Percentiles rank a stretch among this genome's conserved stretches.
These are phyloP conservation scores for Penicillium diatomitis DNA, from an alignment of 495 filamentous ascomycete genomes.

Conservation along the genomic window DNA sequence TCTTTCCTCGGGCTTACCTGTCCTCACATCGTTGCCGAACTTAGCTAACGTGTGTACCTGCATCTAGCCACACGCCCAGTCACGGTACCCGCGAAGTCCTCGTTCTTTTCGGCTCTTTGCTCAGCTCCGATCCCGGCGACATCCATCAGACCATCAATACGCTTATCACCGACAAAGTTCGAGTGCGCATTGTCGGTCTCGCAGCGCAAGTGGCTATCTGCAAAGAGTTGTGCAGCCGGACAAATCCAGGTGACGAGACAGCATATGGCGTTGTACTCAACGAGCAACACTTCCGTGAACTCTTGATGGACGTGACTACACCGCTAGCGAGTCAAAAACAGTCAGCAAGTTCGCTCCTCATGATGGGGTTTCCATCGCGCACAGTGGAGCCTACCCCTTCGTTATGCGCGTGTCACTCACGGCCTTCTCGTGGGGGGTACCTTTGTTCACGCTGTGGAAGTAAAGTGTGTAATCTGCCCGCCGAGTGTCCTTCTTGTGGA, in stretches of 20 bases:
- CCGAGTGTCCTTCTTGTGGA: slow-evolving; percentile 82
- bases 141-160: slow-evolving; percentile 81
- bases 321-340: slow-evolving; percentile 71
- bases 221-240: slow-evolving; percentile 73
- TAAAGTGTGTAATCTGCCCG: slow-evolving; percentile 88
- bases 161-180: slow-evolving; percentile 71
- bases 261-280: slow-evolving; percentile 78
- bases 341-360: slow-evolving; percentile 67
- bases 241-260: slow-evolving; percentile 69
- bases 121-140: slow-evolving; percentile 86
- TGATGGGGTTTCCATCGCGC: slow-evolving; percentile 98
- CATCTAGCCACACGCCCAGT: slow-evolving; percentile 67
- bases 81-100: slow-evolving; percentile 91
- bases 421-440: slow-evolving; percentile 80
- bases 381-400: slow-evolving; percentile 63
- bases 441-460: slow-evolving; percentile 77
- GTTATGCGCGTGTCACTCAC: slow-evolving; percentile 89
- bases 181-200: slow-evolving; percentile 79
- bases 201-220: slow-evolving; percentile 90
- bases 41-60: slow-evolving; percentile 10
- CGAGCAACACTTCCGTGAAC: slow-evolving; percentile 79
- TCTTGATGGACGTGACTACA: slow-evolving; percentile 81
- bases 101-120: slow-evolving; percentile 82
- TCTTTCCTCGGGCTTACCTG: background rate
- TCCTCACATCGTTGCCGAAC: background rate